A percentile compares a stretch with the other conserved stretches of the same genome.
Evolutionary conservation across 2,329 filamentous ascomycete species (phyloP).

Genomic region (Penicillium sclerotiorum): DNA sequence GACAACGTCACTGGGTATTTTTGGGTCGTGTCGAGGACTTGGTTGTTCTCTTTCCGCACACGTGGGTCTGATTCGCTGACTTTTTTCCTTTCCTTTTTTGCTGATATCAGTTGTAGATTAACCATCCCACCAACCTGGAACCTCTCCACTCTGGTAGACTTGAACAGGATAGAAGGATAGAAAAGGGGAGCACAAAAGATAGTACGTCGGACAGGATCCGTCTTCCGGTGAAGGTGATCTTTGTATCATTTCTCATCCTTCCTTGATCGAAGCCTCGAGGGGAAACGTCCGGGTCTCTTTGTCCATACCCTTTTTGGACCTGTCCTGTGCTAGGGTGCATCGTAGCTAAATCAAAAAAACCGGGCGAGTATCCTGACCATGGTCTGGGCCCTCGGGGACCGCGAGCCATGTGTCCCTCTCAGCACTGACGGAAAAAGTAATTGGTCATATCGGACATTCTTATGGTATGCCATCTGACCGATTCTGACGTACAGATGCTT

Average conservation of each 20-base stretch:
- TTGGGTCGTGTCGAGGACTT: no score
- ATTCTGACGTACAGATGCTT: no score
- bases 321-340: no score
- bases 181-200: background rate
- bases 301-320: no score
- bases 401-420: slow-evolving; percentile 2
- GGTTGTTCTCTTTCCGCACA: slow-evolving; percentile 6
- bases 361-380: slow-evolving; percentile 1
- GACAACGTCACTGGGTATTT: slow-evolving; percentile 14
- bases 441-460: no score
- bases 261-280: background rate
- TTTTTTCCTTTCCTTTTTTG: no score
- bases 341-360: background rate
- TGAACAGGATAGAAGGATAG: background rate
- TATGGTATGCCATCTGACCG: slow-evolving; percentile 10
- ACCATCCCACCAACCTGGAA: background rate
- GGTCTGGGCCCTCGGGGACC: slow-evolving; percentile 28
- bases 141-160: background rate
- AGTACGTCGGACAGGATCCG: background rate
- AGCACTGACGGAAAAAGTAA: no score
- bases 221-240: background rate
- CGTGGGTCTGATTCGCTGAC: slow-evolving; percentile 1
- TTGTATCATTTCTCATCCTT: background rate
- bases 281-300: no score
- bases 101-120: no score